Base-by-base conservation (phyloP, 805 yeast genomes). In the Yarrowia sp. region DNA sequence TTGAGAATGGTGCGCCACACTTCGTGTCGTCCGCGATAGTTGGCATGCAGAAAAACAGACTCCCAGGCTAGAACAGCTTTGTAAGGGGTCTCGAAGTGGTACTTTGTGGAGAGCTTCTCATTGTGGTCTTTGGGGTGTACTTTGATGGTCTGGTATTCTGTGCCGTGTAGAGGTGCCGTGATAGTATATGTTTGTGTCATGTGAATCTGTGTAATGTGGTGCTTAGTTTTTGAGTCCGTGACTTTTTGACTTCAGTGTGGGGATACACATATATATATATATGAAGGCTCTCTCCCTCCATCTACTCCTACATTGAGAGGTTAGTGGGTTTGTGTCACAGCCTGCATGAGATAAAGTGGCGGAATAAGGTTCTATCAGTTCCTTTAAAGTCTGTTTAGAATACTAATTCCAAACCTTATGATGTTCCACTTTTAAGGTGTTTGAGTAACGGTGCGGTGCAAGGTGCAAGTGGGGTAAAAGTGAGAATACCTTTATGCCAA, bases 321-420 rank as follows among this genome's bases (percentile, higher is more conserved):
- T 48, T 19, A 32, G 54, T 16, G 17, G 38, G 32, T 30, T 19
- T 17, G 52, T 30, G 38, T 30, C 38, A 48, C 38, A 48, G 54
- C 38, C 54, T 48, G 54, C 54, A 48, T 48, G 54, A 48, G 54
- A 48, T 48, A 48, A 48, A 48, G 54, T 48, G 54, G 54, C 54
- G 38, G 49, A 48, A 14, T 48, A 48, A 21, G 17, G 54, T 48
- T 48, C 19, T 10, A 21, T 30, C n/a, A 19, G 35, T 44, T 44
- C 51, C 33, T 26, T 35, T 14, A 22, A 44, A n/a, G 16, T 12
- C 17, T 14, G 10, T 44, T 5, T 12, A 16, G 7, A 12, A 48
- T 26, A 7, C 22, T 48, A 48, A 32, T 16, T 2, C 9, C 32
- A 26, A 43, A 43, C 49, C 19, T 26, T 14, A 17, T 24, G 21